phyloP scores from a whole-genome alignment of 2,329 filamentous ascomycete genomes.

The Fusarium luffae region DNA sequence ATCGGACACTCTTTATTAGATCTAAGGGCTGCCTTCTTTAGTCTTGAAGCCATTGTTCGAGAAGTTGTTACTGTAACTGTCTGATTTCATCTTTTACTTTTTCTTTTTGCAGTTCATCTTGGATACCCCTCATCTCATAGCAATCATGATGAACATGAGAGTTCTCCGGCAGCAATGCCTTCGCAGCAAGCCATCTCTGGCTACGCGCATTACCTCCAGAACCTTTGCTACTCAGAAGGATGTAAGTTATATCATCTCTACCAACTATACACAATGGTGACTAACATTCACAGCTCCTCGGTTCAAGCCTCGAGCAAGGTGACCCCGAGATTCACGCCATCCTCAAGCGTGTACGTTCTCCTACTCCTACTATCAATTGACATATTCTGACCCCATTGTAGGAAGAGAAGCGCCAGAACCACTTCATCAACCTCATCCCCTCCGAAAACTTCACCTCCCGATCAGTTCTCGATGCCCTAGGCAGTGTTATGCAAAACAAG shows the following conservation, averaged over 20 bases:
- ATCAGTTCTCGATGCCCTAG: slow-evolving; percentile 86
- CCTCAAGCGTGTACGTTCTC: slow-evolving; percentile 77
- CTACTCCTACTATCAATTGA: not conserved
- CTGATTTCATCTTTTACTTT: not conserved
- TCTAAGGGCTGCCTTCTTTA: slow-evolving; percentile 20
- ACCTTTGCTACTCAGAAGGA: slow-evolving; percentile 41
- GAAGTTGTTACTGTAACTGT: not conserved
- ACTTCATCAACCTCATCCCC: slow-evolving; percentile 95
- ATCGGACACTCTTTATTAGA: slow-evolving; percentile 33
- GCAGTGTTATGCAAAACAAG: slow-evolving; percentile 96
- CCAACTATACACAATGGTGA: not conserved
- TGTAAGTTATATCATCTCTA: slow-evolving; percentile 21
- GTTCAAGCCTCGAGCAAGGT: slow-evolving; percentile 78
- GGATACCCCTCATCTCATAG: slow-evolving; percentile 11
- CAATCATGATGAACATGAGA: slow-evolving; percentile 41
- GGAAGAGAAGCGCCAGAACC: slow-evolving; percentile 94
- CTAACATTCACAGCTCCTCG: slow-evolving; percentile 71
- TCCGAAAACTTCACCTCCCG: slow-evolving; percentile 94
- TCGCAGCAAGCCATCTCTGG: slow-evolving; percentile 39
- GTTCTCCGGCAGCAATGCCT: slow-evolving; percentile 42
- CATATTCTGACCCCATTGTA: slow-evolving; percentile 49
- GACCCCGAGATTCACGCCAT: slow-evolving; percentile 87
- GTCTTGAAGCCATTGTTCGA: not conserved
- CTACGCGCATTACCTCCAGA: slow-evolving; percentile 32
- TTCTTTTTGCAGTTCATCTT: not conserved